Base-by-base conservation (phyloP, 2,329 filamentous ascomycete genomes). In the Venturia carpophila region DNA sequence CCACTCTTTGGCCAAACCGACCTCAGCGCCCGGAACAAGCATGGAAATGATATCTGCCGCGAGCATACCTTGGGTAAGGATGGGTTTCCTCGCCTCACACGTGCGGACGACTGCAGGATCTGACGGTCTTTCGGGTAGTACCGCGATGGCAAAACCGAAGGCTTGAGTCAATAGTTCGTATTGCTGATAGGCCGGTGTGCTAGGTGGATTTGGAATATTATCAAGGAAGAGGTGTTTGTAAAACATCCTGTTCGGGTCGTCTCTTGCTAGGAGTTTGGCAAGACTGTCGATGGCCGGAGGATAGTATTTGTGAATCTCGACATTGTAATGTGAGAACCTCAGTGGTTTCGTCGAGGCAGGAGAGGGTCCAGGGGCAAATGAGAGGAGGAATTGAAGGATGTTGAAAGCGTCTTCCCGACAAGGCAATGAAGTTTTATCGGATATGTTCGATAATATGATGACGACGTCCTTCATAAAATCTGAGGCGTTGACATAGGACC, bases 381-480 rank as follows among this genome's bases (percentile, higher is more conserved):
- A 87, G 62, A 97, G 80, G 37, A 99, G 80, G 75, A 99, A 96
- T 72, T 96, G 89, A 47, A 99, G 79, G 7, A 97, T 81, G 71
- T 90, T 91, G 47, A 91, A 80, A 0, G 92, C 92, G 73, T 97
- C 92, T 72, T 97, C 92, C 68, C 90, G 87, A 24, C 88, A 88
- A 1, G 92, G 89, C 47, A 99, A 80, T 72, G 93, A 88, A 63
- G 97, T 84, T 11, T 85, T 84, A 60, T 90, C 86, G 9, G 92
- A 87, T 60, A 95, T 85, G 74, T 99, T 97, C 65, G 93, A 97
- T 64, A 99, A 80, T 69, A 96, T 86, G 19, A 91, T 88, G 66
- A 97, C 85, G 39, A 92, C 81, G 74, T 99, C 94, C 77, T 99
- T 99, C 90, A 97, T 96, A 71, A 97, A 93, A 75, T 99, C 94